These are phyloP conservation scores for Tephrocybe sp. DNA, from an alignment of 768 basidiomycete species.

Conservation along the genomic window DNA sequence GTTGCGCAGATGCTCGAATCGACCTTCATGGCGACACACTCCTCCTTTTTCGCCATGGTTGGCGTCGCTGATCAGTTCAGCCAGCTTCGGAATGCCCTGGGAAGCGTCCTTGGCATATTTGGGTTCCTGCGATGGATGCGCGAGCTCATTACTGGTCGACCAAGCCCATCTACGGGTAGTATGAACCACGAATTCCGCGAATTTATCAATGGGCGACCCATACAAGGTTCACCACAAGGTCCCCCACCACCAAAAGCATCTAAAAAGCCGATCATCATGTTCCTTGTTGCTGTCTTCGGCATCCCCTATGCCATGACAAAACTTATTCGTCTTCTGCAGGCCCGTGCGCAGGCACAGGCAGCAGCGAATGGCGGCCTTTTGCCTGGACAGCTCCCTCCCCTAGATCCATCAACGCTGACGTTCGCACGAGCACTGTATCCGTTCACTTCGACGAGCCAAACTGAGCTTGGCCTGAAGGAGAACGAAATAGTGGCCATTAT, in stretches of 20 bases:
- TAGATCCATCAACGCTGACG: constrained; percentile 76
- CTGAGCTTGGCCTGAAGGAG: constrained; percentile 79
- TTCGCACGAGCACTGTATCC: constrained; percentile 84
- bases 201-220: constrained; percentile 65
- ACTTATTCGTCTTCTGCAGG: constrained; percentile 75
- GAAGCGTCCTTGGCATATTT: constrained; percentile 91
- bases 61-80: constrained; percentile 95
- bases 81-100: constrained; percentile 87
- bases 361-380: constrained; percentile 34
- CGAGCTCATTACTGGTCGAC: constrained; percentile 49
- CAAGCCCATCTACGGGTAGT: constrained; percentile 21
- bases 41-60: constrained; percentile 94
- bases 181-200: constrained; percentile 71
- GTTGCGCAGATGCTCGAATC: constrained; percentile 97
- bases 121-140: constrained; percentile 86
- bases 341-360: constrained; percentile 53
- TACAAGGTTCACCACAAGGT: constrained; percentile 44
- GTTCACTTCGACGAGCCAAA: constrained; percentile 70
- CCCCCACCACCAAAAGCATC: constrained; percentile 57
- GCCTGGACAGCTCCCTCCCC: constrained; percentile 47
- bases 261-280: constrained; percentile 89
- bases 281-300: constrained; percentile 91
- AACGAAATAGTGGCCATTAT: constrained; percentile 94
- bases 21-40: constrained; percentile 97
- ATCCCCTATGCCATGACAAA: constrained; percentile 92